Base-by-base conservation (phyloP, 2,329 filamentous ascomycete species). In the Westerdykella sp. region DNA sequence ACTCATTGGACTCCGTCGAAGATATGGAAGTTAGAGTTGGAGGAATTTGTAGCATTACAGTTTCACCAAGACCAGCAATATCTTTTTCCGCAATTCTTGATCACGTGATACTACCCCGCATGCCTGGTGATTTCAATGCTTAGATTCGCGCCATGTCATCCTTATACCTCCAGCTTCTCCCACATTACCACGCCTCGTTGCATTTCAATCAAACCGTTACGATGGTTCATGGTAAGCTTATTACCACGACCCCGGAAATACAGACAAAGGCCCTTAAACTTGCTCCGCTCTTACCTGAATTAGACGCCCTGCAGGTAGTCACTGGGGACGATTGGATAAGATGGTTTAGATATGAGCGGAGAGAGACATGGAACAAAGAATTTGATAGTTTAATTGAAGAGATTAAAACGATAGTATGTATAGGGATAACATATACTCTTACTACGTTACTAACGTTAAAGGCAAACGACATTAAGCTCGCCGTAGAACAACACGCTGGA, bases 391-490 rank as follows among this genome's bases (percentile, higher is more conserved):
- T 37, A 37, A 15, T 37, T 21, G 35, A 37, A 37, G 35, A 37
- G 35, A 15, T 21, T 18, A 37, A 37, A 37, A 37, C 35, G 22
- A 37, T 37, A 13, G 35, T 37, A 37, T 37, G 22, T 37, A 37
- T 37, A 37, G 22, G 15, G 22, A 37, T 22, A 6, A 37, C 15
- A 22, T 37, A 37, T 37, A 37, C 18, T 37, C 22, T 22, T 21
- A 22, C 23, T 25, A 25, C 23, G 23, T 25, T 25, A 25, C 35
- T 37, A 37, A 37, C n/a, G 35, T 37, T 22, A 22, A 37, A 37
- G 35, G n/a, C 35, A 37, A 37, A 37, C 35, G 35, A 37, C 35
- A 37, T 37, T 15, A 21, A 37, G 35, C 35, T 37, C 22, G 18
- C 16, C 15, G 18, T 37, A 15, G 16, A 37, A 22, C 15, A 37